Percentiles rank a stretch among this genome's conserved stretches.
Evolutionary conservation across 2,329 filamentous ascomycete genomes (phyloP).

Genomic region (Beauveria sp.): DNA sequence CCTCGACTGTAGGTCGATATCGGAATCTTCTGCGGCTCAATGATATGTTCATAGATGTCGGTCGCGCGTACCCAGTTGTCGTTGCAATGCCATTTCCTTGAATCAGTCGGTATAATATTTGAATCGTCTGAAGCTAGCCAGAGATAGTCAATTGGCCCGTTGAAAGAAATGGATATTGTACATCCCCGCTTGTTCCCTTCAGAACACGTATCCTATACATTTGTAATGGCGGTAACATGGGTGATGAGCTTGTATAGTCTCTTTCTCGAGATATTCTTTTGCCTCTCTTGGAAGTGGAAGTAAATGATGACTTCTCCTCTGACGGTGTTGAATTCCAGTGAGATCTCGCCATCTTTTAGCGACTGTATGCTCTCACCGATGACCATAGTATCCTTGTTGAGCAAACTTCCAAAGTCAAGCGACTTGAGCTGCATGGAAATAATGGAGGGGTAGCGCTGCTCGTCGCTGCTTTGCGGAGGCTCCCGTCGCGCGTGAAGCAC

Average conservation of each 20-base stretch:
- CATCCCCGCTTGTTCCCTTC: conserved; percentile 21
- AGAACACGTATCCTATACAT: conserved; percentile 27
- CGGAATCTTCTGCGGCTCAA: conserved; percentile 25
- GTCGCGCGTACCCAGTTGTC: conserved; percentile 44
- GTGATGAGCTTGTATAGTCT: conserved; percentile 35
- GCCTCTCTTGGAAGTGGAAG: conserved; percentile 21
- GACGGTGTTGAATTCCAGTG: conserved; percentile 22
- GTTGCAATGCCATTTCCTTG: conserved; percentile 29
- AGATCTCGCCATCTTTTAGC: conserved; percentile 13
- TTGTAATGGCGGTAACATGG: conserved; percentile 38
- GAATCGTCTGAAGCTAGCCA: conserved; percentile 27
- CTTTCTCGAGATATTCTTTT: conserved; percentile 10
- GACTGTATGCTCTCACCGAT: conserved; percentile 40
- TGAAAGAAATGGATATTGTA: conserved; percentile 39
- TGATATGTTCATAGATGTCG: conserved; percentile 32
- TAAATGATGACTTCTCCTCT: conserved; percentile 22
- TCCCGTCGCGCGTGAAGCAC: background rate
- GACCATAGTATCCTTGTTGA: conserved; percentile 48
- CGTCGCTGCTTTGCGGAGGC: background rate
- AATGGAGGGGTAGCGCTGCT: conserved; percentile 20
- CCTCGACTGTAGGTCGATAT: conserved; percentile 32
- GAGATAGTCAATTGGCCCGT: conserved; percentile 39
- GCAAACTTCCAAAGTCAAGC: conserved; percentile 56
- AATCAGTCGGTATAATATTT: conserved; percentile 26
- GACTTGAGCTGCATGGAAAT: conserved; percentile 35